Percentiles rank a stretch among this genome's conserved stretches.
Evolutionary conservation across 2,329 filamentous ascomycete species (phyloP).

Genomic region (Alternaria sp.): DNA sequence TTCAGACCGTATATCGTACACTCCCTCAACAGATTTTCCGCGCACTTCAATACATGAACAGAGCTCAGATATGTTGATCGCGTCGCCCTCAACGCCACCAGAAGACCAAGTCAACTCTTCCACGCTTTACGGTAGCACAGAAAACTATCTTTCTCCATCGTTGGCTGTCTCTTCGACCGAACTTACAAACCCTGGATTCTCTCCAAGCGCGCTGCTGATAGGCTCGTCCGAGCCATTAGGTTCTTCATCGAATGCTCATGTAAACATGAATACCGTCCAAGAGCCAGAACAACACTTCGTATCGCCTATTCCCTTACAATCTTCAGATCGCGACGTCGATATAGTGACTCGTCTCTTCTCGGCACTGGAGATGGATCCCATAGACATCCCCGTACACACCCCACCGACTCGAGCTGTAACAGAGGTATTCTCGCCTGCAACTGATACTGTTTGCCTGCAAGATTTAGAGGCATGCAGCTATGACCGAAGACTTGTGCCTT

Average conservation of each 20-base stretch:
- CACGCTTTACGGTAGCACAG: neutral
- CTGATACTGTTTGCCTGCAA: neutral
- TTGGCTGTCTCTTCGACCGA: neutral
- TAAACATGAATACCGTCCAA: neutral
- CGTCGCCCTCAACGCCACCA: neutral
- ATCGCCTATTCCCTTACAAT: neutral
- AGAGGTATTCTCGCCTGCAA: neutral
- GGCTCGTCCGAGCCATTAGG: neutral
- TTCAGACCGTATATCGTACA: accelerated
- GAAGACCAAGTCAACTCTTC: neutral
- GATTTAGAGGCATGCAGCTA: neutral
- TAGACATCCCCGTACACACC: neutral
- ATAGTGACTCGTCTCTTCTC: neutral
- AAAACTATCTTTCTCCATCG: accelerated
- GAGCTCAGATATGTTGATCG: neutral
- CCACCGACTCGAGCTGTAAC: neutral
- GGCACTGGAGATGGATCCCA: neutral
- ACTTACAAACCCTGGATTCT: neutral
- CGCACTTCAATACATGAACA: neutral
- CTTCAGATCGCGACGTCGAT: neutral
- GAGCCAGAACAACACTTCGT: neutral
- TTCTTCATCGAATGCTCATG: neutral
- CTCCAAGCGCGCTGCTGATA: neutral
- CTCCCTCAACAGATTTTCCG: neutral
- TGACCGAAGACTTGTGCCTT: neutral